Percentiles rank a stretch among this genome's conserved stretches.
phyloP scores from a whole-genome alignment of 495 filamentous ascomycete species.

The Melanomma pulvis-pyrius region DNA sequence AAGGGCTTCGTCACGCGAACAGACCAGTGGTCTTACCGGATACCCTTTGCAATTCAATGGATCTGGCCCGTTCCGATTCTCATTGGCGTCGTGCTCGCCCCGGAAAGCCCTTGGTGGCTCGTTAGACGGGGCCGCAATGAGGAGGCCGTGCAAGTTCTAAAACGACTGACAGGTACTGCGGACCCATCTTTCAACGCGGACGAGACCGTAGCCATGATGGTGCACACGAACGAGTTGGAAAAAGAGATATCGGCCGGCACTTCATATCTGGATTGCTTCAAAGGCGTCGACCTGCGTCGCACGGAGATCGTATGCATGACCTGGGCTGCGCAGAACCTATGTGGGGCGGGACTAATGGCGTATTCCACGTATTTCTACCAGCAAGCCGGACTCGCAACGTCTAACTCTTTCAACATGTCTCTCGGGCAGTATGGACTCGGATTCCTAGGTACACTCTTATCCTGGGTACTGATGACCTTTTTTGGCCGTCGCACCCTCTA shows the following conservation, averaged over 20 bases:
- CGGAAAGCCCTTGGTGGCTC: conserved; percentile 81
- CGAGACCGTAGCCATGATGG: conserved; percentile 76
- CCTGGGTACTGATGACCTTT: conserved; percentile 71
- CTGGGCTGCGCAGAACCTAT: conserved; percentile 80
- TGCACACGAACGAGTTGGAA: conserved; percentile 74
- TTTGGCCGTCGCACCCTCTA: conserved; percentile 72
- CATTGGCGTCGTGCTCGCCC: conserved; percentile 67
- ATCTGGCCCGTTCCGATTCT: conserved; percentile 70
- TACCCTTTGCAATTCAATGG: conserved; percentile 77
- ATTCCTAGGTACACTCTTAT: conserved; percentile 69
- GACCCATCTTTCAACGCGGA: conserved; percentile 67
- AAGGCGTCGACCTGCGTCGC: conserved; percentile 69
- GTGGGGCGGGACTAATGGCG: conserved; percentile 62
- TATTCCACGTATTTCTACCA: conserved; percentile 76
- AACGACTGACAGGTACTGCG: conserved; percentile 52
- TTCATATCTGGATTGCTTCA: conserved; percentile 73
- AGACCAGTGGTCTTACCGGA: conserved; percentile 67
- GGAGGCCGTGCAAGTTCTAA: conserved; percentile 66
- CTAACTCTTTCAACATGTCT: conserved; percentile 66
- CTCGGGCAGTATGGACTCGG: conserved; percentile 75
- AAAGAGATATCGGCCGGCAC: conserved; percentile 66
- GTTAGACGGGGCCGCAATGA: conserved; percentile 67
- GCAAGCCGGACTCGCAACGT: conserved; percentile 64
- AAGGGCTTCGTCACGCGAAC: conserved; percentile 59
- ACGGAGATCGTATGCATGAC: conserved; percentile 73